A percentile compares a stretch with the other conserved stretches of the same genome.
Conservation (phyloP, 139 green algal genomes). For the Parachlorella kessleri region DNA sequence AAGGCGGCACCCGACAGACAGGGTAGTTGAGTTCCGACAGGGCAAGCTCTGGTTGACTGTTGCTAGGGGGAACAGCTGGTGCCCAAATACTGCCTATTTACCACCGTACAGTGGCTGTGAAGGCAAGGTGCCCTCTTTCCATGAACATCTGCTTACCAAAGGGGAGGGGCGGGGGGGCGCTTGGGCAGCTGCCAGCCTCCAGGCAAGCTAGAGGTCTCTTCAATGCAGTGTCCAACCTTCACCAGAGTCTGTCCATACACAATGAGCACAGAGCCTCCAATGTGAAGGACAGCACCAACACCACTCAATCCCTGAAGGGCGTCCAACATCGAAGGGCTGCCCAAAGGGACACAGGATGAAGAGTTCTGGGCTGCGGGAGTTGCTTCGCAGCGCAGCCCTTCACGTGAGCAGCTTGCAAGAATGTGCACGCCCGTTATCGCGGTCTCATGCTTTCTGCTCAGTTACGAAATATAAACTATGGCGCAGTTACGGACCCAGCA, state of each 20-base stretch:
- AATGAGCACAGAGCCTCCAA: conserved; percentile 49
- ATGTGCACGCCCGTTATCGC: too few species aligned
- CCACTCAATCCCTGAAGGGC: conserved; percentile 6
- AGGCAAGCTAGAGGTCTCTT: conserved; percentile 33
- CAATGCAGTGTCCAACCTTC: conserved; percentile 49
- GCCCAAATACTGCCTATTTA: not conserved
- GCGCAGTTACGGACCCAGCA: too few species aligned
- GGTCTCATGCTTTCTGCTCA: too few species aligned
- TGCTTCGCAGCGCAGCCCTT: too few species aligned
- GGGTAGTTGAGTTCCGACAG: too few species aligned
- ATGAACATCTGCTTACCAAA: conserved; percentile 22
- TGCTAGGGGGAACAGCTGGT: not conserved
- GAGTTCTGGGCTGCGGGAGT: too few species aligned
- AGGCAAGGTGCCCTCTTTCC: not conserved
- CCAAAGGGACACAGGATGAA: too few species aligned
- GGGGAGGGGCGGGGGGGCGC: conserved; percentile 12
- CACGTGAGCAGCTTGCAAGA: too few species aligned
- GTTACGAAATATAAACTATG: too few species aligned
- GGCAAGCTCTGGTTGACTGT: not conserved
- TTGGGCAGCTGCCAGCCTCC: conserved; percentile 33
- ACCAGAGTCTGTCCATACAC: conserved; percentile 49
- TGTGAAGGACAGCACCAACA: conserved; percentile 46
- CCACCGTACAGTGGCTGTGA: not conserved
- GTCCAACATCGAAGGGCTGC: not conserved
- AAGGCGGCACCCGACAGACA: too few species aligned